Evolutionary conservation across 2,329 filamentous ascomycete species (phyloP).

Genomic region (Fusarium pseudoanthophilum): DNA sequence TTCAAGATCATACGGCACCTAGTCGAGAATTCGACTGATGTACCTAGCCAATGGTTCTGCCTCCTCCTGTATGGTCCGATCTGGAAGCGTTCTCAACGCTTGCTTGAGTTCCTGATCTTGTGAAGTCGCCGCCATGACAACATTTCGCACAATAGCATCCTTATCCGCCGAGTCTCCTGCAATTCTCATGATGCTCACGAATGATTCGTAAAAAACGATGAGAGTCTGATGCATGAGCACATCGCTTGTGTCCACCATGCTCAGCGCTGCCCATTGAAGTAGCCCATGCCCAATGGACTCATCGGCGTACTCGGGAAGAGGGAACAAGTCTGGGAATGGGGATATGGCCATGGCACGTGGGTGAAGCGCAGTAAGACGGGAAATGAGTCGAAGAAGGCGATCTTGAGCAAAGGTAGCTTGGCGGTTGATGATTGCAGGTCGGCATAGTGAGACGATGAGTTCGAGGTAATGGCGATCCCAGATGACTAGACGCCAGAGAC

Average conservation of each 20-base stretch:
- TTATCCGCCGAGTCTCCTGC: conserved; percentile 51
- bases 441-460: conserved; percentile 54
- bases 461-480: conserved; percentile 56
- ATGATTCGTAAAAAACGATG: conserved; percentile 64
- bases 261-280: conserved; percentile 62
- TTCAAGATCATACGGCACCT: not conserved
- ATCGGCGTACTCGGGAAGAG: conserved; percentile 21
- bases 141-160: conserved; percentile 50
- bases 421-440: conserved; percentile 47
- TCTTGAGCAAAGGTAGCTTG: conserved; percentile 64
- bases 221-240: conserved; percentile 62
- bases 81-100: conserved; percentile 56
- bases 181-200: conserved; percentile 60
- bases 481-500: conserved; percentile 66
- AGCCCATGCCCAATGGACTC: conserved; percentile 52
- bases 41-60: conserved; percentile 59
- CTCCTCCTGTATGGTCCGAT: conserved; percentile 63
- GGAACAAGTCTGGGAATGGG: conserved; percentile 44
- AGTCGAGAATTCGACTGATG: conserved; percentile 53
- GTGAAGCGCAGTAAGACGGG: conserved; percentile 61
- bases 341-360: conserved; percentile 54
- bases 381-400: conserved; percentile 62
- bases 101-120: conserved; percentile 53
- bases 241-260: conserved; percentile 63
- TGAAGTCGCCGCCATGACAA: conserved; percentile 56